These are phyloP conservation scores for Moesziomyces parantarcticus DNA, from an alignment of 1,284 basidiomycete genomes.

Conservation along the genomic window DNA sequence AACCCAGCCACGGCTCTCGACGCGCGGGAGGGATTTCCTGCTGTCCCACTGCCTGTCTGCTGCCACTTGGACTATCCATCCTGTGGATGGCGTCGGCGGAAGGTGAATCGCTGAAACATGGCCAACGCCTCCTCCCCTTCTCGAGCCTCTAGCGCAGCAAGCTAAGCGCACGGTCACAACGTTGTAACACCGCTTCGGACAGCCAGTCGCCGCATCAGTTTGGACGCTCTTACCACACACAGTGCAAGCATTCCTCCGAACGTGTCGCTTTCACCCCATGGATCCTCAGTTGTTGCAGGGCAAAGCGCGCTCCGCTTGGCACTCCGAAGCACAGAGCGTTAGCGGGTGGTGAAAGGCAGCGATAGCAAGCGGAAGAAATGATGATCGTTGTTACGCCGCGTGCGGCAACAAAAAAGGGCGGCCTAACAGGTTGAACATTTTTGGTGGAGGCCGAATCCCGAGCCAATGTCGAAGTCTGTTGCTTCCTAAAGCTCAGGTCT, in stretches of 20 bases:
- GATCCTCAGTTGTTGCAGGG: neutral
- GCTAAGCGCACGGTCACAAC: too few species aligned
- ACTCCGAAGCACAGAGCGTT: neutral
- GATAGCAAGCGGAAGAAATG: neutral
- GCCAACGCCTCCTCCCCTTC: slow-evolving; percentile 1
- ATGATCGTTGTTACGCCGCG: neutral
- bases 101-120: slow-evolving; percentile 19
- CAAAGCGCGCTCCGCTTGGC: neutral
- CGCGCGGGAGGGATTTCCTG: too few species aligned
- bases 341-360: too few species aligned
- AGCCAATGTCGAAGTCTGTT: neutral
- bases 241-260: neutral
- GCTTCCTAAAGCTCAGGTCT: neutral
- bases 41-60: too few species aligned
- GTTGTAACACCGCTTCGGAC: neutral
- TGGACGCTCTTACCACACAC: neutral
- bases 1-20: neutral
- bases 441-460: neutral
- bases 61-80: too few species aligned
- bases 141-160: neutral
- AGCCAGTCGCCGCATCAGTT: neutral
- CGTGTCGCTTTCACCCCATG: neutral
- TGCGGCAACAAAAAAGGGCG: too few species aligned
- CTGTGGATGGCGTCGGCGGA: slow-evolving; percentile 7
- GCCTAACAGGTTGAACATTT: neutral